Evolutionary conservation across 257 asterid species (phyloP).

Genomic region (Fraxinus anomala): DNA sequence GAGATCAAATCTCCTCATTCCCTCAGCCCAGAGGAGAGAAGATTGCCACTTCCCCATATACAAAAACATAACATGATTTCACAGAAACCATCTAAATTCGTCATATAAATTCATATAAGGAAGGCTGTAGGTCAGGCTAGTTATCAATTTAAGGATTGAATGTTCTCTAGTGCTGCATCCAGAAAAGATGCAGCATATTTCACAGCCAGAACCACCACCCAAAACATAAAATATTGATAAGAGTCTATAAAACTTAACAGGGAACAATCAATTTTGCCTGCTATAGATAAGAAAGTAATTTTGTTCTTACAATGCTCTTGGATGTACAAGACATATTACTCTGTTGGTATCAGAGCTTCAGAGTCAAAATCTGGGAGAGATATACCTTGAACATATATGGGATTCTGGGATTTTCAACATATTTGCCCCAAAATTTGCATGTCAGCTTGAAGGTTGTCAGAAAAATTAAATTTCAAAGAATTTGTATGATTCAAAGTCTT

Average conservation of each 20-base stretch:
- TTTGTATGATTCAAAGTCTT: constrained; percentile 74
- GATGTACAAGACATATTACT: neutral
- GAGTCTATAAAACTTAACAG: neutral
- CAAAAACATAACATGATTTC: neutral
- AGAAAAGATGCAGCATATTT: neutral
- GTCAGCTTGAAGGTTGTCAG: constrained; percentile 60
- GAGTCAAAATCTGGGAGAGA: neutral
- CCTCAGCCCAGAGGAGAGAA: neutral
- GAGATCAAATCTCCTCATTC: neutral
- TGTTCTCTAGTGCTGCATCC: neutral
- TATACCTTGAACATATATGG: constrained; percentile 79
- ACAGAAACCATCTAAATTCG: neutral
- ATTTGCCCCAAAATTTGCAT: constrained; percentile 95
- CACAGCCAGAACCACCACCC: neutral
- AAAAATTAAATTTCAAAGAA: constrained; percentile 34
- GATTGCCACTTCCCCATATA: neutral
- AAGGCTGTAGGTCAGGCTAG: neutral
- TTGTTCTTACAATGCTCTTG: neutral
- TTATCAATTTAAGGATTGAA: neutral
- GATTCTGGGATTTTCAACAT: constrained; percentile 98
- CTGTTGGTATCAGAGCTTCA: neutral
- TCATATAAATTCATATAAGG: neutral
- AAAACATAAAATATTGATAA: neutral
- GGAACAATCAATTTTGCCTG: neutral
- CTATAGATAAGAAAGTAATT: neutral